phyloP scores from a whole-genome alignment of 208 protist genomes.

The Trichomonas gallinae region DNA sequence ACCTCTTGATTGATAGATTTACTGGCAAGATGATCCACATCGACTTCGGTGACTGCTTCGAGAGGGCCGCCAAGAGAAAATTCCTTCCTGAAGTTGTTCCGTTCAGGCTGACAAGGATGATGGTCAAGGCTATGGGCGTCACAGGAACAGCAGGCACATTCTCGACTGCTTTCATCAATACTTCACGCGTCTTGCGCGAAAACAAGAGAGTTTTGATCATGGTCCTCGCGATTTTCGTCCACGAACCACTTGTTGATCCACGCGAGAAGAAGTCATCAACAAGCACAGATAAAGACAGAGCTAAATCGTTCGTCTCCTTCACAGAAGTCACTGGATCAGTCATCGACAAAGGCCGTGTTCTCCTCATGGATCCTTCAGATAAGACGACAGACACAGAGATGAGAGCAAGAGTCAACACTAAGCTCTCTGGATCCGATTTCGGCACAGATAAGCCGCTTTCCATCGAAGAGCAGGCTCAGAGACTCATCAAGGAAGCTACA shows the following conservation, averaged over 20 bases:
- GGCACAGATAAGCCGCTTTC: not conserved
- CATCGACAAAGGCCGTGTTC: not conserved
- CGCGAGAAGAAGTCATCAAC: not conserved
- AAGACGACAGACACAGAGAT: not conserved
- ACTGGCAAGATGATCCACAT: conserved; percentile 22
- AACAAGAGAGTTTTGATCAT: conserved; percentile 13
- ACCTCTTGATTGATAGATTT: not conserved
- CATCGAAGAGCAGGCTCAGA: not conserved
- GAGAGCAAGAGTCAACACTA: not conserved
- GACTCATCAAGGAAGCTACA: not conserved
- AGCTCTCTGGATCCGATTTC: not conserved
- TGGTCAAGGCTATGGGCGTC: not conserved
- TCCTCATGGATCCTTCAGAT: not conserved
- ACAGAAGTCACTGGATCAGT: not conserved
- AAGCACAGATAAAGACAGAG: not conserved
- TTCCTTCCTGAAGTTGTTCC: conserved; percentile 17
- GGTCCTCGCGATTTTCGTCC: not conserved
- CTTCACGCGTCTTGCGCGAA: conserved; percentile 23
- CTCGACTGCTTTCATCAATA: not conserved
- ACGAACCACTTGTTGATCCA: not conserved
- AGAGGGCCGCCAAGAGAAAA: conserved; percentile 21
- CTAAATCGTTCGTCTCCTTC: not conserved
- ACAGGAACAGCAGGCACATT: not conserved
- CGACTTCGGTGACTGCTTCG: conserved; percentile 33
- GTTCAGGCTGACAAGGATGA: conserved; percentile 15